These are phyloP conservation scores for Penicillium concentricum DNA, from an alignment of 2,329 filamentous ascomycete genomes.

Conservation along the genomic window DNA sequence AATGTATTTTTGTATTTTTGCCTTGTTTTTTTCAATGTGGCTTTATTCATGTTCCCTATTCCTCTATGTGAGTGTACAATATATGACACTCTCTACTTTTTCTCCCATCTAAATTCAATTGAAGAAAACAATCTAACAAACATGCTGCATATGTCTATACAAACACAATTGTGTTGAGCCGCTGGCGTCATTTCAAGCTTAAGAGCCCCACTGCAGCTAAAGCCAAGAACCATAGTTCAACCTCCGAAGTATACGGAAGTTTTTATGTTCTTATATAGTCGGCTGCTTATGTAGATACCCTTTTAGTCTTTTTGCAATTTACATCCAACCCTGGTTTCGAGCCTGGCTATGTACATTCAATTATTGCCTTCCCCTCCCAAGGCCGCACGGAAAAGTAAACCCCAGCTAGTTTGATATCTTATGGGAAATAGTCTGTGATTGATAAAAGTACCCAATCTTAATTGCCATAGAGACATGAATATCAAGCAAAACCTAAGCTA, in stretches of 20 bases:
- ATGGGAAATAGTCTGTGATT: neutral
- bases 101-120: neutral
- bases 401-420: neutral
- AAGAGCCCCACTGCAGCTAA: constrained; percentile 12
- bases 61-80: neutral
- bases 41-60: neutral
- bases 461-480: neutral
- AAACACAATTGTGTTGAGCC: neutral
- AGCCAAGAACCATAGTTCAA: constrained; percentile 15
- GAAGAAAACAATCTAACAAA: too few species aligned
- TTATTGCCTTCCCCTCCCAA: neutral
- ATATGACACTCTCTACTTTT: neutral
- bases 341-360: neutral
- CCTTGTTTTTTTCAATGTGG: neutral
- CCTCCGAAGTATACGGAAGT: neutral
- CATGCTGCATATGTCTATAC: neutral
- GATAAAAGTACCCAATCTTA: neutral
- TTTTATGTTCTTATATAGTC: too few species aligned
- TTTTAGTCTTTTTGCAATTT: neutral
- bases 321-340: neutral
- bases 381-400: neutral
- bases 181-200: constrained; percentile 11
- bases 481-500: neutral
- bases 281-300: too few species aligned
- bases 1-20: constrained; percentile 10